Evolutionary conservation across 1,284 basidiomycete species (phyloP).

Genomic region (Meira nashicola): DNA sequence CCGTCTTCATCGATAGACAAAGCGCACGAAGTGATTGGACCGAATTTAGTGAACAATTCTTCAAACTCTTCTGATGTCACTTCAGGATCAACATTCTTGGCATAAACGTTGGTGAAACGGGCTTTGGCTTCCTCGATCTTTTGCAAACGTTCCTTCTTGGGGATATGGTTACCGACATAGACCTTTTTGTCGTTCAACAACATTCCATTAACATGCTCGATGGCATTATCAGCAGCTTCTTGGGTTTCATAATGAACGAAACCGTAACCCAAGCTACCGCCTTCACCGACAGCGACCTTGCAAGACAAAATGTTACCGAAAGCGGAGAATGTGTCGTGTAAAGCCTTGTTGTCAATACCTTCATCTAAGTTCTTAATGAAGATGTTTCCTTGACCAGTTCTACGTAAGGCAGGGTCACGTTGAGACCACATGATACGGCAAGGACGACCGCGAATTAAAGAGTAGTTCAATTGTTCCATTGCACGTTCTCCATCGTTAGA

Average conservation of each 20-base stretch:
- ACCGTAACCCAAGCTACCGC: slow-evolving; percentile 63
- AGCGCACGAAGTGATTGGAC: slow-evolving; percentile 84
- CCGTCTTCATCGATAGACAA: slow-evolving; percentile 71
- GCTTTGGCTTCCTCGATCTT: slow-evolving; percentile 96
- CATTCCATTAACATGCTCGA: slow-evolving; percentile 99
- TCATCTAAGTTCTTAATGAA: slow-evolving; percentile 99
- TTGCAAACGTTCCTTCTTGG: slow-evolving; percentile 74
- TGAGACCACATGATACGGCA: slow-evolving; percentile 99
- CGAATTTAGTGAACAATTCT: slow-evolving; percentile 73
- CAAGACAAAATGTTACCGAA: slow-evolving; percentile 98
- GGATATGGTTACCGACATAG: slow-evolving; percentile 95
- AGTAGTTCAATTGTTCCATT: slow-evolving; percentile 98
- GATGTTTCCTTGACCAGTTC: slow-evolving; percentile 99
- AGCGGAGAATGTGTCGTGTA: slow-evolving; percentile 98
- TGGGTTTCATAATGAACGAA: slow-evolving; percentile 99
- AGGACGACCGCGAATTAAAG: slow-evolving; percentile 93
- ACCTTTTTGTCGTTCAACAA: slow-evolving; percentile 83
- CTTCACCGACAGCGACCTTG: slow-evolving; percentile 73
- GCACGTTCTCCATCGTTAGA: slow-evolving; percentile 96
- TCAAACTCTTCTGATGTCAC: slow-evolving; percentile 82
- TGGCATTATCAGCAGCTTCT: slow-evolving; percentile 82
- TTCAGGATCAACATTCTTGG: slow-evolving; percentile 91
- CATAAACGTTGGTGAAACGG: slow-evolving; percentile 95
- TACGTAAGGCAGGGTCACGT: slow-evolving; percentile 96
- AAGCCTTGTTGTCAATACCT: slow-evolving; percentile 98